Conservation (phyloP, 1,284 basidiomycete species). For the Leccinum pallidistipes region DNA sequence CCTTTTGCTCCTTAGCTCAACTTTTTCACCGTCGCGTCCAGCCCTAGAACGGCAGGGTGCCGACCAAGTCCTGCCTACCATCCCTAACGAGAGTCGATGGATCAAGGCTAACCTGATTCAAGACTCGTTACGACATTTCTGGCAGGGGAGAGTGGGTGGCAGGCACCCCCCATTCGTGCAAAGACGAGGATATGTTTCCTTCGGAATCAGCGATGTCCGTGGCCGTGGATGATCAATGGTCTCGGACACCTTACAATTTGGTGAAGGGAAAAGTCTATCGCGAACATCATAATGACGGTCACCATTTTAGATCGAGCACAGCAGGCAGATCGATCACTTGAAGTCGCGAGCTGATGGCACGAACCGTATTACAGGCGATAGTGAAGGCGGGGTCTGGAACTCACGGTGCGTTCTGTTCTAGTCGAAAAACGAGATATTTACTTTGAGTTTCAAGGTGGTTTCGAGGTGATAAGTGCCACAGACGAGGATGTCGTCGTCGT, state of each 20-base stretch:
- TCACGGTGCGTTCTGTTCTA: conserved; percentile 24
- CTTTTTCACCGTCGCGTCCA: background rate
- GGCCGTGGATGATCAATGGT: conserved; percentile 30
- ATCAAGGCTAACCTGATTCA: conserved; percentile 45
- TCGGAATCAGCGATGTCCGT: conserved; percentile 80
- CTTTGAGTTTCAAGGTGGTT: conserved; percentile 35
- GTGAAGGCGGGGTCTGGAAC: background rate
- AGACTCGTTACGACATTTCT: conserved; percentile 3
- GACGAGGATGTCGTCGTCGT: conserved; percentile 63
- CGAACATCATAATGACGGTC: conserved; percentile 7
- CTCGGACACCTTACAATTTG: conserved; percentile 52
- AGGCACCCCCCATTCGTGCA: conserved; percentile 56
- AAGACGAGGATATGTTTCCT: conserved; percentile 61
- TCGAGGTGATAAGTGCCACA: conserved; percentile 88
- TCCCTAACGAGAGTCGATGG: conserved; percentile 55
- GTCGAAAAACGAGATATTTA: conserved; percentile 58
- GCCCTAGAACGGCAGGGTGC: too few species aligned
- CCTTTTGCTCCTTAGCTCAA: background rate
- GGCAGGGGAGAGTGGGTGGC: background rate
- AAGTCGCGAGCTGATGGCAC: conserved; percentile 51
- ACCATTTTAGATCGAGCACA: conserved; percentile 95
- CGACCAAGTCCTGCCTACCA: too few species aligned
- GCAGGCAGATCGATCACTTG: conserved; percentile 78
- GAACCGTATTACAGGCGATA: conserved; percentile 6
- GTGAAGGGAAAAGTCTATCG: conserved; percentile 1